phyloP scores from a whole-genome alignment of 139 green algal genomes.

The Yamagishiella unicocca region DNA sequence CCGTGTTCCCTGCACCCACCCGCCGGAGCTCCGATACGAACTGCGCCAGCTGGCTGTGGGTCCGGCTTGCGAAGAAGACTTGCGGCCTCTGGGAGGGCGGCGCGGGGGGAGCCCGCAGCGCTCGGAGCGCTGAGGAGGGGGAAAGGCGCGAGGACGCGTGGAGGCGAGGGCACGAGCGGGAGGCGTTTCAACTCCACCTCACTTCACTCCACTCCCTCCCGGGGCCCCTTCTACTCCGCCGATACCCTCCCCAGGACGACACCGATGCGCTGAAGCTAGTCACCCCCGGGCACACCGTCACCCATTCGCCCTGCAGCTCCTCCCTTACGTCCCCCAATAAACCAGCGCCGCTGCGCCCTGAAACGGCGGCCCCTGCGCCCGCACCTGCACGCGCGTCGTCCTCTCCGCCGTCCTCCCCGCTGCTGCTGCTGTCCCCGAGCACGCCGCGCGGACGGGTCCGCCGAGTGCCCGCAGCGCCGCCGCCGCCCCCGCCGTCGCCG shows the following conservation, averaged over 20 bases:
- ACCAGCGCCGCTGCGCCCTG: not conserved
- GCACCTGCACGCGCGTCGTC: not conserved
- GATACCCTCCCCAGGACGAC: no score
- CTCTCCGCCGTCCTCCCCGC: not conserved
- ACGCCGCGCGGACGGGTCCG: not conserved
- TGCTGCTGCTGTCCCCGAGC: constrained; percentile 21
- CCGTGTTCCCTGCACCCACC: no score
- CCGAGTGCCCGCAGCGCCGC: not conserved
- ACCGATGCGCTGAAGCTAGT: no score
- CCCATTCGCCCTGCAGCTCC: no score
- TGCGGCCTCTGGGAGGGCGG: constrained; percentile 56
- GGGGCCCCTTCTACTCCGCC: no score
- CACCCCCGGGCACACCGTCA: no score
- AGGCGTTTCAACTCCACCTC: no score
- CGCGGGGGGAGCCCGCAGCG: constrained; percentile 15
- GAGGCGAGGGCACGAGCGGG: not conserved
- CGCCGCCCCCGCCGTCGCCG: not conserved
- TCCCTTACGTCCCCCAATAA: no score
- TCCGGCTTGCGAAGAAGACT: constrained; percentile 95
- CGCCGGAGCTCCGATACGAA: constrained; percentile 82
- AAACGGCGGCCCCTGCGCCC: not conserved
- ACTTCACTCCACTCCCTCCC: no score
- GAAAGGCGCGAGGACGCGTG: not conserved
- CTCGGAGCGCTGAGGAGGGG: not conserved
- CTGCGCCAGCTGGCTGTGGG: constrained; percentile 98